Conservation (phyloP, 2,329 filamentous ascomycete genomes). For the Arachnopeziza araneosa region DNA sequence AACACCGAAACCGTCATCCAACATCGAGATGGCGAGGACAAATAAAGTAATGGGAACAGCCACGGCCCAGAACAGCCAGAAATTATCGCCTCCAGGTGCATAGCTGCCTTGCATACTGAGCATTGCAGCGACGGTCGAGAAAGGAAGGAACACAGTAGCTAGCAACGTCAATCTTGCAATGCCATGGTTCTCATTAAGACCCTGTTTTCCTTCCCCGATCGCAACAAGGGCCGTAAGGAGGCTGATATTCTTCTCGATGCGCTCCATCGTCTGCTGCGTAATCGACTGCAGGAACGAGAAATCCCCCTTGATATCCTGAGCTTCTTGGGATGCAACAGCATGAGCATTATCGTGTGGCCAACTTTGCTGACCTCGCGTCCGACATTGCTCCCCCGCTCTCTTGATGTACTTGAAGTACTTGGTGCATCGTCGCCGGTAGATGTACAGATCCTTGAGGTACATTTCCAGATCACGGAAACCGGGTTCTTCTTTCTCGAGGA, state of each 20-base stretch:
- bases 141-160: constrained; percentile 24
- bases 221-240: constrained; percentile 2
- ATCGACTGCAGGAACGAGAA: neutral
- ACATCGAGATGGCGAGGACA: neutral
- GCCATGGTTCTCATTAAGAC: constrained; percentile 5
- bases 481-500: constrained; percentile 6
- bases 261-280: neutral
- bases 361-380: neutral
- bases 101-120: constrained; percentile 28
- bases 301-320: neutral
- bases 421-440: constrained; percentile 1
- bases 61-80: constrained; percentile 27
- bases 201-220: constrained; percentile 3
- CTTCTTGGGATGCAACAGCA: neutral
- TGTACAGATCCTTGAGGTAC: constrained; percentile 7
- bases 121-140: constrained; percentile 24
- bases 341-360: neutral
- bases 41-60: constrained; percentile 22
- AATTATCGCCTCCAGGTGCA: constrained; percentile 19
- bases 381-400: constrained; percentile 1
- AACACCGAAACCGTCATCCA: neutral
- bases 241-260: constrained; percentile 6
- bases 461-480: constrained; percentile 3
- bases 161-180: constrained; percentile 3
- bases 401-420: constrained; percentile 6